Base-by-base conservation (phyloP, 495 filamentous ascomycete genomes). In the Xylaria nigripes region DNA sequence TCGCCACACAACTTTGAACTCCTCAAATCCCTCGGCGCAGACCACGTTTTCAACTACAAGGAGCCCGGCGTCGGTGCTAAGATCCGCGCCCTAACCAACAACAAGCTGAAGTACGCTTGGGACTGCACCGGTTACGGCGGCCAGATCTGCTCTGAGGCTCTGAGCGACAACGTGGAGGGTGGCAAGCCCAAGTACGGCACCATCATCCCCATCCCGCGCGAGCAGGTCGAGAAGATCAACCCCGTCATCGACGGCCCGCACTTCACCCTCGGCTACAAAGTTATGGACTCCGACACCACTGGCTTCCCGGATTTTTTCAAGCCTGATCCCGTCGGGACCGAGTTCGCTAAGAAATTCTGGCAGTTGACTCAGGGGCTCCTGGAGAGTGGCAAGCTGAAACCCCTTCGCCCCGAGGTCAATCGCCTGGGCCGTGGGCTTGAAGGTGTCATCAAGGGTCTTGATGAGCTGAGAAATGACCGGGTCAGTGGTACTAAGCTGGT, bases 31-130 rank as follows among this genome's bases (percentile, higher is more conserved):
- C 61, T 73, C 13, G 76, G 77, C 49, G 75, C 75, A 4, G 70
- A 66, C 51, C 55, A 60, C 18, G 67, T 70, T 18, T 72, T 78
- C 54, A 74, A 80, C 63, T 81, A 80, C 64, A 58, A 57, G 38
- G 64, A 68, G 22, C 56, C 71, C 13, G 60, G 65, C 23, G 57
- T 69, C 27, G 62, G 58, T 0, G 62, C 63, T 22, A 68, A 73
- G 22, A 70, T 77, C 60, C 45, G 41, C 45, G 54, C 51, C 9
- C 60, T 63, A 19, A 68, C 65, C 41, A 50, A 23, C 32, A 59
- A 56, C 55, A 50, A 63, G 47, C 50, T 67, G 3, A 51, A 53
- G 24, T 47, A 56, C 15, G 71, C 61, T 23, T 72, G 68, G 68
- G 69, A 72, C 60, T 72, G 69, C 64, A 55, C 63, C 40, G 59